Conservation (phyloP, 2,329 filamentous ascomycete species). For the Penicillium freii region DNA sequence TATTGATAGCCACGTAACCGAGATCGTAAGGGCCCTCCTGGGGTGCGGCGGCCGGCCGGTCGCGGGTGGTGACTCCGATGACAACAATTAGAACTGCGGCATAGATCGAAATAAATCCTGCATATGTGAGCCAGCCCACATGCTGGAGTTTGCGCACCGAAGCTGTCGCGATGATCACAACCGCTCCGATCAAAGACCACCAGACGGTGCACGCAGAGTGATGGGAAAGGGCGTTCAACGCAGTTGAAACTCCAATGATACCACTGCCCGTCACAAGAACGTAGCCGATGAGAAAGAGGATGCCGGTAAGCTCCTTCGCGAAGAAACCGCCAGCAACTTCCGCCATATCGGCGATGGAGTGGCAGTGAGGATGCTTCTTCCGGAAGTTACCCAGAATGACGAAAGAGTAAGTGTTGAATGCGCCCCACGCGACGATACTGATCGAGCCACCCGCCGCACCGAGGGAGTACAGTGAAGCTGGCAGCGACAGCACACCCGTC, state of each 20-base stretch:
- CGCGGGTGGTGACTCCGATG: constrained; percentile 56
- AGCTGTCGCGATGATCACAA: constrained; percentile 42
- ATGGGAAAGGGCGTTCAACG: constrained; percentile 56
- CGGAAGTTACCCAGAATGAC: too few species aligned
- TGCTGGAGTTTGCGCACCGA: constrained; percentile 55
- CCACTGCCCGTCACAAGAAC: constrained; percentile 56
- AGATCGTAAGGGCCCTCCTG: constrained; percentile 57
- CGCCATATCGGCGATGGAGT: too few species aligned
- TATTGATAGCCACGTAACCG: constrained; percentile 55
- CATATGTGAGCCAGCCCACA: constrained; percentile 60
- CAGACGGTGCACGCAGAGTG: constrained; percentile 8
- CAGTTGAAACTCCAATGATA: constrained; percentile 58
- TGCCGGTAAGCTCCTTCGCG: too few species aligned
- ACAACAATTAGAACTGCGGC: constrained; percentile 57
- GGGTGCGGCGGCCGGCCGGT: constrained; percentile 60
- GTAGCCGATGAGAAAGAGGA: constrained; percentile 52
- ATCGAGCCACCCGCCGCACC: too few species aligned
- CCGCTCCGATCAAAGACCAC: constrained; percentile 53
- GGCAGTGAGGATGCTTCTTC: too few species aligned
- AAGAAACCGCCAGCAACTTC: too few species aligned
- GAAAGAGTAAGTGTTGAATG: too few species aligned
- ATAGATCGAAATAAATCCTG: constrained; percentile 58
- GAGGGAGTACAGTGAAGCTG: too few species aligned
- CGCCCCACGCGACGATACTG: too few species aligned
- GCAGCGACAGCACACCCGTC: too few species aligned